Percentiles rank a stretch among this genome's conserved stretches.
Conservation (phyloP, 2,329 filamentous ascomycete genomes). For the Trematosphaeria pertusa region DNA sequence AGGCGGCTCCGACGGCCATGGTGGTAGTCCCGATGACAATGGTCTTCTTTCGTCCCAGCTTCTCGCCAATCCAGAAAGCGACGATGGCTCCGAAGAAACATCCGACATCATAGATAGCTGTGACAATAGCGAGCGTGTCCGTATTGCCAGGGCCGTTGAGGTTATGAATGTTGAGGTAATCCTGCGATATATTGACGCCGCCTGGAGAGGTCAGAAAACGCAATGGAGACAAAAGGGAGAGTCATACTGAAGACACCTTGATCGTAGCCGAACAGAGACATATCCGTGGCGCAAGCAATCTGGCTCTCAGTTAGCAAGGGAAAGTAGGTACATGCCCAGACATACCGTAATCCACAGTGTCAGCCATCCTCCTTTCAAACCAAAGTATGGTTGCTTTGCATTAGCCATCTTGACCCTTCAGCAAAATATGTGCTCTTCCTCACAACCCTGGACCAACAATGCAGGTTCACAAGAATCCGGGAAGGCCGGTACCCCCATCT, state of each 20-base stretch:
- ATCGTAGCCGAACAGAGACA: not conserved
- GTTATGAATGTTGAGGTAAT: not conserved
- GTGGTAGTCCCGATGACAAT: conserved; percentile 63
- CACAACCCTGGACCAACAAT: no score
- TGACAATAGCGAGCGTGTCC: not conserved
- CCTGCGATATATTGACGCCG: not conserved
- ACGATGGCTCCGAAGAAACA: conserved; percentile 44
- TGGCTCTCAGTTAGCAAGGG: not conserved
- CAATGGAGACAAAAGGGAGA: not conserved
- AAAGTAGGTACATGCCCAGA: not conserved
- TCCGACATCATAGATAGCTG: not conserved
- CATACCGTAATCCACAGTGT: not conserved
- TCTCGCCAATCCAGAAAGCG: conserved; percentile 58
- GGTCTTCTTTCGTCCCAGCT: conserved; percentile 60
- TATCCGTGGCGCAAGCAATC: not conserved
- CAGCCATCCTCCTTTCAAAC: not conserved
- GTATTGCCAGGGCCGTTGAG: not conserved
- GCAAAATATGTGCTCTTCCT: no score
- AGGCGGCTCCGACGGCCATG: conserved; percentile 40
- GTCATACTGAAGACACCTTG: not conserved
- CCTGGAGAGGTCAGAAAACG: not conserved
- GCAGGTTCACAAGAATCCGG: no score
- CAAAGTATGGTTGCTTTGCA: not conserved
- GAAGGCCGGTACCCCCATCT: no score
- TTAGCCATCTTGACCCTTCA: not conserved